Evolutionary conservation across 495 filamentous ascomycete species (phyloP), one percentile per base, ranked within the genome.

Genomic region (Letharia columbiana): DNA sequence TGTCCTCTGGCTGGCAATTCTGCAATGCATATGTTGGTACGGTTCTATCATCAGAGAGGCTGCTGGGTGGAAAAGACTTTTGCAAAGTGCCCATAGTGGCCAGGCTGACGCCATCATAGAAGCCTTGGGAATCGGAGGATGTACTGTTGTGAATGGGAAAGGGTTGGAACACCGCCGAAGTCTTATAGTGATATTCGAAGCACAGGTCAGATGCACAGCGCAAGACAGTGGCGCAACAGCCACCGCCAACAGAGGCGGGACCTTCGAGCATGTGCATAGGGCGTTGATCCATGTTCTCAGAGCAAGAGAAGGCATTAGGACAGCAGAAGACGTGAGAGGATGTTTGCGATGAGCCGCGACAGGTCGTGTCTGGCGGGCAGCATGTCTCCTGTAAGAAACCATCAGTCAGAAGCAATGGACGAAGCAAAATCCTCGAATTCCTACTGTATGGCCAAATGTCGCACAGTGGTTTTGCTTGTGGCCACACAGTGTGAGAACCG

Each of bases 161-260:
- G n/a, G 63, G 63, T 31, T 37, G n/a, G 54, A 47, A 59, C 28
- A 60, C 60, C 37, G 50, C 67, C 18, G 64, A 40, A 7, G 61
- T 64, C 37, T 64, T 69, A 47, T 64, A 64, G 12, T 28, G 35
- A 61, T 67, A 67, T 63, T 64, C 61, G 20, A 71, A 67, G 57
- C 72, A 74, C 11, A 59, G 60, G 47, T 40, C 62, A 10, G 69
- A 64, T 20, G 63, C 71, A 61, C 76, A 79, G 52, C 65, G 47
- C 35, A 70, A 74, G 44, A 73, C 77, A 37, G 60, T 72, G 11
- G 73, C 72, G 61, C 77, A 79, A 68, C 77, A 79, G 4, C 75
- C 78, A 35, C 78, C 78, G 13, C 72, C 73, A 3, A 76, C 62
- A 37, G 62, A 69, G 2, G 71, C 69, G 33, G 77, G 67, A 64